Base-by-base conservation (phyloP, 2,329 filamentous ascomycete species). In the Cladophialophora immunda region DNA sequence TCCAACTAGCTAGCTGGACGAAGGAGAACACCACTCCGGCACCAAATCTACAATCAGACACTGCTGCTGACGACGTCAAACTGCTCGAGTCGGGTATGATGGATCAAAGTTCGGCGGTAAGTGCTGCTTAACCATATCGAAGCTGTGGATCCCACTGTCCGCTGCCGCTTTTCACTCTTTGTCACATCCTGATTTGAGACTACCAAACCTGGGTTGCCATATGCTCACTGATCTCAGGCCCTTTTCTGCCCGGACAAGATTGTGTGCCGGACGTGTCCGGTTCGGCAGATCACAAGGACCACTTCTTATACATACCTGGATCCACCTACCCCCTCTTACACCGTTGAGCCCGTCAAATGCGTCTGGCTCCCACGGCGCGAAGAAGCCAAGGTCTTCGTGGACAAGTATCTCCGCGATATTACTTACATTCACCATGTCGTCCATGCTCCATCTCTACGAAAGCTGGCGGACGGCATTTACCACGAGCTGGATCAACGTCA, bases 371-470 rank as follows among this genome's bases (percentile, higher is more conserved):
- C 79, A 4, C 65, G 73, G 15, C 68, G 75, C n/a, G 67, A 73
- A 8, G 79, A 81, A 70, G 71, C 78, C 3, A 74, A 68, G 34
- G 57, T 71, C 8, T 70, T 80, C 1, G 54, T 78, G 3, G 69
- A 79, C 7, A 77, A 76, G 65, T 80, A 77, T 47, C 58, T 78
- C 7, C 45, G 60, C 13, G 71, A 78, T 15, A 68, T 79, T 27
- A 76, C 74, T 8, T 76, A 74, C 56, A 68, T 79, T 30, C 75
- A 79, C 36, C 78, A 80, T 63, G 71, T 81, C 25, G 65, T 77
- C 1, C 77, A 79, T 55, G 58, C 38, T 5, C 78, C 76, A 2
- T 75, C 75, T 0, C 62, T 79, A 6, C 70, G 70, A 17, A 29
- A 62, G 6, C 30, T 75, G 15, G 52, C 79, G 5, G 72, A 77